These are phyloP conservation scores for Parsonsia alboflavescens DNA, from an alignment of 257 asterid genomes.

Conservation along the genomic window DNA sequence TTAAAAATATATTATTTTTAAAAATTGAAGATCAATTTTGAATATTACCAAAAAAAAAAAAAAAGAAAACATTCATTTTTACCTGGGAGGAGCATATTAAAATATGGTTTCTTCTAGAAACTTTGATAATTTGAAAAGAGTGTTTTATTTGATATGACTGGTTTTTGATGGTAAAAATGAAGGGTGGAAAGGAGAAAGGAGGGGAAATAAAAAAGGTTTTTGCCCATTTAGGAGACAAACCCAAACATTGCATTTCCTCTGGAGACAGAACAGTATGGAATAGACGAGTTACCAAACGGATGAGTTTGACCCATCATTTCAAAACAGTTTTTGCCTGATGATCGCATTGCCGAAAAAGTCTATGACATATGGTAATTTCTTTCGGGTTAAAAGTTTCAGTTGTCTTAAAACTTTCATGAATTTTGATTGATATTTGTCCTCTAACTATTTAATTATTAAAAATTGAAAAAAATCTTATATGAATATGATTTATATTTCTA, in stretches of 20 bases:
- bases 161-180: neutral
- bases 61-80: too few species aligned
- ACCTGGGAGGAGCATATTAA: neutral
- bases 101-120: neutral
- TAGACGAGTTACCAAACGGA: neutral
- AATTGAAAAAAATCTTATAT: too few species aligned
- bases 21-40: too few species aligned
- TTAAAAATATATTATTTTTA: too few species aligned
- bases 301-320: neutral
- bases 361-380: neutral
- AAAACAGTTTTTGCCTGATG: neutral
- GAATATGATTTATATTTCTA: too few species aligned
- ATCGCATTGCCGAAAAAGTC: neutral
- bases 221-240: conserved; percentile 12
- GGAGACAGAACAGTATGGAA: conserved; percentile 4
- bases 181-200: neutral
- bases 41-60: too few species aligned
- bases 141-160: neutral
- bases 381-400: too few species aligned
- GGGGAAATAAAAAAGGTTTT: neutral
- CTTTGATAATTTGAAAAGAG: neutral
- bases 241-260: neutral
- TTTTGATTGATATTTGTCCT: too few species aligned
- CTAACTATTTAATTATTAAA: too few species aligned
- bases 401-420: too few species aligned